These are phyloP conservation scores for Phlebiopsis gigantea DNA, from an alignment of 768 basidiomycete species.

Conservation along the genomic window DNA sequence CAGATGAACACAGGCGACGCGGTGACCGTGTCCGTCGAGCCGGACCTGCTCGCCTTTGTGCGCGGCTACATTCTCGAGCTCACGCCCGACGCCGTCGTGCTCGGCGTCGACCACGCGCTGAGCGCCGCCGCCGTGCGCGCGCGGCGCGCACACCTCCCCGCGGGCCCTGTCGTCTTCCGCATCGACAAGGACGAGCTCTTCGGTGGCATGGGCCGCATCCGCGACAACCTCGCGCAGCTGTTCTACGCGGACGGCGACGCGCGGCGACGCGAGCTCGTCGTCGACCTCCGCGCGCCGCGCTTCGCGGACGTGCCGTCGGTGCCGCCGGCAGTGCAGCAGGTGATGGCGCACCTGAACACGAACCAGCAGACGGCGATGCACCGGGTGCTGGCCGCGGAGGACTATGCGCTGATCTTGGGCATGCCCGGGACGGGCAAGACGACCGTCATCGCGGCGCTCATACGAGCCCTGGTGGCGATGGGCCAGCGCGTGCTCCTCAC, in stretches of 20 bases:
- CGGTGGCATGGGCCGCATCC: constrained; percentile 80
- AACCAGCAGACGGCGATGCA: constrained; percentile 69
- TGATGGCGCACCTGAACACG: constrained; percentile 42
- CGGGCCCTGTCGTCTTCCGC: constrained; percentile 50
- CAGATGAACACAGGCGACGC: constrained; percentile 79
- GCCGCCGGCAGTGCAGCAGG: constrained; percentile 12
- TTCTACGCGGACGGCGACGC: constrained; percentile 79
- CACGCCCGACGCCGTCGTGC: constrained; percentile 50
- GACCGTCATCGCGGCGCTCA: constrained; percentile 86
- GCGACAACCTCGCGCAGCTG: constrained; percentile 84
- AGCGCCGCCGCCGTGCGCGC: constrained; percentile 43
- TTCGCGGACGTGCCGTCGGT: constrained; percentile 39
- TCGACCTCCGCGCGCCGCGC: constrained; percentile 67
- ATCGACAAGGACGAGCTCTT: constrained; percentile 93
- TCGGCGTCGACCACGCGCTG: constrained; percentile 85
- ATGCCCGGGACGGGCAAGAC: constrained; percentile 99
- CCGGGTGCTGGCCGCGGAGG: constrained; percentile 71
- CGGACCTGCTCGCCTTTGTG: constrained; percentile 76
- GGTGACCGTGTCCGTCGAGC: constrained; percentile 82
- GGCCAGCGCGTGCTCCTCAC: constrained; percentile 88
- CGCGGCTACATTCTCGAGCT: constrained; percentile 81
- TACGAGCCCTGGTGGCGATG: constrained; percentile 67
- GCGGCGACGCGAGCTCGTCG: constrained; percentile 65
- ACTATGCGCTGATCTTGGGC: constrained; percentile 90
- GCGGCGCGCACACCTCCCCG: constrained; percentile 15